Conservation (phyloP, 371 early-diverging fungal genomes). For the Catenaria anguillulae region DNA sequence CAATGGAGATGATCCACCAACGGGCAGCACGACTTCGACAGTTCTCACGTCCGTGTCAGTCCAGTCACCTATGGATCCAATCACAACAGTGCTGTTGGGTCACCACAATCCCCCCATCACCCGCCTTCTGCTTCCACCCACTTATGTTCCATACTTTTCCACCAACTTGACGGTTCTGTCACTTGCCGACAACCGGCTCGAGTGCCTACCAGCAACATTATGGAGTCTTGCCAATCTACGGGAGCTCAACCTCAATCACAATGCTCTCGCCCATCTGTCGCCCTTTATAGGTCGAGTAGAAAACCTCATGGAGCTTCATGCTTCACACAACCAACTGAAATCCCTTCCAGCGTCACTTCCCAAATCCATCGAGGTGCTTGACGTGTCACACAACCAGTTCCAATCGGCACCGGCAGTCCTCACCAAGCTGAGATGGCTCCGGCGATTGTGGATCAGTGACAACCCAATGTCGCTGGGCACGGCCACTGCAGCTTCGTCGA, state of each 20-base stretch:
- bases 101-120: background rate
- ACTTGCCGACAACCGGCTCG: background rate
- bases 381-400: constrained; percentile 3
- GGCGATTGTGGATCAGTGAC: background rate
- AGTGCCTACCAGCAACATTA: background rate
- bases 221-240: background rate
- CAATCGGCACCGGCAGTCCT: background rate
- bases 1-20: no score
- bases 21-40: no score
- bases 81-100: background rate
- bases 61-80: no score
- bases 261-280: background rate
- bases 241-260: background rate
- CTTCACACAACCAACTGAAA: constrained; percentile 1
- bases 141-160: background rate
- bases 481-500: no score
- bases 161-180: background rate
- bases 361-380: background rate
- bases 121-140: background rate
- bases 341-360: background rate
- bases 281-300: background rate
- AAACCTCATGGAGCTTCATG: background rate
- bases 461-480: background rate
- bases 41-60: no score
- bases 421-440: background rate